phyloP scores from a whole-genome alignment of 2,329 filamentous ascomycete genomes.

The Ophiocordyceps camponoti-floridani region DNA sequence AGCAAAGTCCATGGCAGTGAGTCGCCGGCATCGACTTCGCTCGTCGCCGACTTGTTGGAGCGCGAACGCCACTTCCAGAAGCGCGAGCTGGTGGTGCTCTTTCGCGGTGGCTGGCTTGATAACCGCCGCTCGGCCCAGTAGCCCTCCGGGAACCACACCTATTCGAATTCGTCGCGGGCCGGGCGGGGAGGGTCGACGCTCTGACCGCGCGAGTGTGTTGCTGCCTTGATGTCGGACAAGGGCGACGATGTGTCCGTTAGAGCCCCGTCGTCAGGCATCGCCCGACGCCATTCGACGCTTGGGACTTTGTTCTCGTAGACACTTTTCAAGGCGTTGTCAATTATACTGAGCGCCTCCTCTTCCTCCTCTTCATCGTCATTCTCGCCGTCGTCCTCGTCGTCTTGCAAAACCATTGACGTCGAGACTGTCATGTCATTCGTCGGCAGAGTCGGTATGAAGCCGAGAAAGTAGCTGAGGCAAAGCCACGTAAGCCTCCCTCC shows the following conservation, averaged over 20 bases:
- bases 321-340: neutral
- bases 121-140: constrained; percentile 43
- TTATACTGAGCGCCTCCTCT: neutral
- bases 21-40: neutral
- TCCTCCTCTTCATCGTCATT: neutral
- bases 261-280: constrained; percentile 2
- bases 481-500: neutral
- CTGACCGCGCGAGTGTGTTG: neutral
- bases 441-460: constrained; percentile 3
- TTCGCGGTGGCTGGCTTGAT: constrained; percentile 4
- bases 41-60: constrained; percentile 18
- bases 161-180: constrained; percentile 35
- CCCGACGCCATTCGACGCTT: constrained; percentile 1
- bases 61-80: constrained; percentile 23
- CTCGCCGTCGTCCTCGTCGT: neutral
- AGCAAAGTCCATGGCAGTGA: neutral
- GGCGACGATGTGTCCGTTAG: constrained; percentile 1
- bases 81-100: constrained; percentile 15
- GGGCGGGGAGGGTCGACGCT: constrained; percentile 34
- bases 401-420: neutral
- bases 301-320: neutral
- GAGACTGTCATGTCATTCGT: constrained; percentile 6
- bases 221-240: constrained; percentile 1
- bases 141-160: constrained; percentile 45
- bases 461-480: constrained; percentile 12